Evolutionary conservation across 2,329 filamentous ascomycete species (phyloP), one percentile per base, ranked within the genome.

Genomic region (Epichloe baconii): DNA sequence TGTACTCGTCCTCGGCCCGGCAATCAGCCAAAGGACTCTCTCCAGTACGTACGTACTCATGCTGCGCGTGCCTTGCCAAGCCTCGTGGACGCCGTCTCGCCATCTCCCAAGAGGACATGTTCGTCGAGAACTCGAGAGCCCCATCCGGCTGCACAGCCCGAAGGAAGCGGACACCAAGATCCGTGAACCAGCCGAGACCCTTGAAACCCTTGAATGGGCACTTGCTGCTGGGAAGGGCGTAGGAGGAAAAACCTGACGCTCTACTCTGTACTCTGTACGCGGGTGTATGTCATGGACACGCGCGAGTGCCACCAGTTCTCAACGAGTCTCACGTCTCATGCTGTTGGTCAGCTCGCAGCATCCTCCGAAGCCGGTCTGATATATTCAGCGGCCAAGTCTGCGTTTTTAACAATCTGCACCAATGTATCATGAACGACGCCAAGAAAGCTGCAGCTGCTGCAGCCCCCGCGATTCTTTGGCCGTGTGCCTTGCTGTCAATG

Each of bases 401-500:
- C 74, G 23, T 85, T 84, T 58, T 84, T 58, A 65, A 72, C 2
- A 69, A 72, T 44, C 71, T 79, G 0, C 80, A 84, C 58, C 71
- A 79, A 47, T 74, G 76, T 54, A 74, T 84, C 41, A 76, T 72
- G 60, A 52, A 55, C 21, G 58, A 53, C 2, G 71, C 69, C 5
- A 58, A 62, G 11, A 56, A 62, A 7, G 65, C 69, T 4, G 52
- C 63, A 21, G 53, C 60, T 1, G 63, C 64, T 12, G 56, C 75
- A 4, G 60, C 66, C 4, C 62, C 70, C 1, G 64, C 68, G 3
- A 60, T 66, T 66, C 26, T 64, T 69, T 1, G 82, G 5, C 83
- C 80, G 4, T 85, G 81, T 56, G 82, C 82, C 11, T 67, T 85
- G 1, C 68, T 86, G 2, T 72, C 80, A 0, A 65, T 84, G 2